Conservation (phyloP, 805 yeast genomes). For the Naumovozyma dairenensis region DNA sequence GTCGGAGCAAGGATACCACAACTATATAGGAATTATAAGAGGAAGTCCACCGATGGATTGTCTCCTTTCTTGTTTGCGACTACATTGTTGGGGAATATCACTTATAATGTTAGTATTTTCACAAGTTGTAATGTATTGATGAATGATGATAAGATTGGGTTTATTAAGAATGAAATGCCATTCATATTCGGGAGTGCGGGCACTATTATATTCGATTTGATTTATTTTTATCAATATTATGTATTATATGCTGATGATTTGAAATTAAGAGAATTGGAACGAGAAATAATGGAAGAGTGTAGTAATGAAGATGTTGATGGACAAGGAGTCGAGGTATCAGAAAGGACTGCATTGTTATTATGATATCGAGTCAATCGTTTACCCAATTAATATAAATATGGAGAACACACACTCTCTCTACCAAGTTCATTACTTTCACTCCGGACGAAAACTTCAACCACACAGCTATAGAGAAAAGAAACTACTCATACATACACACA, state of each 20-base stretch:
- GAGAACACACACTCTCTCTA: no score
- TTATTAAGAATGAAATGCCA: conserved; percentile 64
- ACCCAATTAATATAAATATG: no score
- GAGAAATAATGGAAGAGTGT: conserved; percentile 11
- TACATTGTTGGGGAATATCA: conserved; percentile 67
- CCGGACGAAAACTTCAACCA: no score
- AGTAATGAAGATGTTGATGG: not conserved
- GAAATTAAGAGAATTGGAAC: conserved; percentile 21
- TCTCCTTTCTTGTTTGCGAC: conserved; percentile 72
- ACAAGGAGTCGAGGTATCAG: not conserved
- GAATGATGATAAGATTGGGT: conserved; percentile 33
- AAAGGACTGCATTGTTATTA: conserved; percentile 1
- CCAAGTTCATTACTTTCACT: no score
- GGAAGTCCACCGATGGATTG: conserved; percentile 81
- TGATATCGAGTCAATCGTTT: no score
- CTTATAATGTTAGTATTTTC: conserved; percentile 68
- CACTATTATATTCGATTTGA: conserved; percentile 65
- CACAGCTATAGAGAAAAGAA: no score
- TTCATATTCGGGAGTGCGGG: conserved; percentile 81
- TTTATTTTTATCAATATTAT: conserved; percentile 53
- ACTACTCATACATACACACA: no score
- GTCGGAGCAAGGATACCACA: conserved; percentile 80
- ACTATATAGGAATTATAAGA: conserved; percentile 57
- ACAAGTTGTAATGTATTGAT: conserved; percentile 46
- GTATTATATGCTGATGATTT: conserved; percentile 26